Evolutionary conservation across 306 rosid genomes (phyloP), one percentile per base, ranked within the genome.

Genomic region (Luffa aegyptiaca): DNA sequence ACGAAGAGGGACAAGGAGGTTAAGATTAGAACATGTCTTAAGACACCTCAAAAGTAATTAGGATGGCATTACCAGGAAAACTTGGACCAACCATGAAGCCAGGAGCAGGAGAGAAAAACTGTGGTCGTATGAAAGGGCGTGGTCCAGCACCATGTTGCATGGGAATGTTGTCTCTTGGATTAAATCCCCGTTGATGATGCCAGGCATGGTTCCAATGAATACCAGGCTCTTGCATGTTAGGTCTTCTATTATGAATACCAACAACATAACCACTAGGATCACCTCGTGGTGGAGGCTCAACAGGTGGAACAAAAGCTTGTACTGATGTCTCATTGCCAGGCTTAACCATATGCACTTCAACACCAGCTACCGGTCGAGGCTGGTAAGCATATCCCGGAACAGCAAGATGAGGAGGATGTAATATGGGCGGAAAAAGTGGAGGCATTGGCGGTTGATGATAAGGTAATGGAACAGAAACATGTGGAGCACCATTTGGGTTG

Each of bases 1-100:
- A 58, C 6, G 5, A 8, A 3, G 2, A 68, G 35, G 63, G 2
- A 17, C 46, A 31, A 59, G 6, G 65, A 51, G 13, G 42, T 35
- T 21, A 41, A 33, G 20, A 37, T 73, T 31, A 16, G 31, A 49
- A 51, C 31, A 80, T 59, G 70, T 36, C 21, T 55, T 52, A 52
- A 45, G 35, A 17, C 48, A 59, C n/a, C n/a, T 37, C 46, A 33
- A 70, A 31, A 64, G 37, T n/a, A 2, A 21, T 57, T 7, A 17
- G 77, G 42, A 76, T 41, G 65, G 66, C 8, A 79, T 81, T 93
- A 95, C 97, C 99, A 20, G 90, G 88, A 79, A 87, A 88, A 83
- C 91, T 69, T 76, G 97, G 96, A 73, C 92, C 96, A 48, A 93
- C 83, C 90, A 95, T 86, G 84, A 88, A 91, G 46, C 92, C 92